Evolutionary conservation across 768 basidiomycete genomes (phyloP), one percentile per base, ranked within the genome.

Genomic region (Strobilomyces confusus): DNA sequence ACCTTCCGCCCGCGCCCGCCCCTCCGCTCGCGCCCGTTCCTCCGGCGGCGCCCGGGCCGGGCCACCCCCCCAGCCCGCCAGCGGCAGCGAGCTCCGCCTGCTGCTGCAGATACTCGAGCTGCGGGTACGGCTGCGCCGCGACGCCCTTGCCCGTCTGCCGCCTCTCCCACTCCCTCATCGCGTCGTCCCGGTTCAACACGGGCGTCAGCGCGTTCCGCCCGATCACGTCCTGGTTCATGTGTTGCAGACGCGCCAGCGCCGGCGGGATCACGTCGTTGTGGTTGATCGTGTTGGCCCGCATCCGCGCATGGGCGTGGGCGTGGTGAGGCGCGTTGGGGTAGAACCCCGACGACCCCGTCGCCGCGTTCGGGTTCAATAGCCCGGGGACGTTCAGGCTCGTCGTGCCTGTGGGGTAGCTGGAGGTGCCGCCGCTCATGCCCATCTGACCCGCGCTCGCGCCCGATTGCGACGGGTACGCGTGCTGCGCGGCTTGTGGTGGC

Each of bases 91-190:
- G 75, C 70, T 92, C 91, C 1, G 92, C 95, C 66, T 98, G 95
- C 68, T 97, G 93, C 59, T 95, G 92, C 45, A 98, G 72, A 65
- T 82, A 91, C 67, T 95, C 94, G 32, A 98, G 77, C 63, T 94
- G 92, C 7, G 89, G 92, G 63, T 95, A 93, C 23, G 87, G 85
- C 63, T 87, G 83, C 15, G 83, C 80, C n/a, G 82, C 82, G 13
- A 75, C 71, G 1, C 81, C 77, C 62, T 87, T 87, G 17, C 86
- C 90, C 12, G 84, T 73, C 65, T 93, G 89, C 56, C 94, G 75
- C 59, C 93, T 73, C 71, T 98, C 97, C 95, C 95, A 98, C 72
- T 98, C 95, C 40, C 87, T 82, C 77, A 92, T 88, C 41, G 91
- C 88, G 58, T 99, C 95, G 59, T 98, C 95, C 48, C 95, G 80